phyloP scores from a whole-genome alignment of 2,329 filamentous ascomycete genomes.

The Helotiales sp. region DNA sequence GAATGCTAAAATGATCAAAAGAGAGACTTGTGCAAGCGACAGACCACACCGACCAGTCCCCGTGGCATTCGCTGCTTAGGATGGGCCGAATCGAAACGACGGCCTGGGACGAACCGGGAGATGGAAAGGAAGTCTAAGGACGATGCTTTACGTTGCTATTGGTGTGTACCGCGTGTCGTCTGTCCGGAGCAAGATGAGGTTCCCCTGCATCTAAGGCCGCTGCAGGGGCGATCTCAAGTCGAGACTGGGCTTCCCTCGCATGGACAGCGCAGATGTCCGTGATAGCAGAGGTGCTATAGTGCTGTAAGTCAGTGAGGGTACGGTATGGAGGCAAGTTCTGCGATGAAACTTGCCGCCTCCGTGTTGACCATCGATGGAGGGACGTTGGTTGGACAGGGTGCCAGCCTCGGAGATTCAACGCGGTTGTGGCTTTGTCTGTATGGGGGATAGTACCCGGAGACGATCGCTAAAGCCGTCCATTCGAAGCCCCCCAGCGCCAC shows the following conservation, averaged over 20 bases:
- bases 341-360: conserved; percentile 15
- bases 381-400: conserved; percentile 10
- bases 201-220: conserved; percentile 14
- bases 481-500: neutral
- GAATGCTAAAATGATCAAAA: conserved; percentile 16
- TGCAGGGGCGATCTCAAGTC: neutral
- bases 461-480: neutral
- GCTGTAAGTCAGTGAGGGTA: neutral
- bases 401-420: conserved; percentile 16
- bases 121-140: neutral
- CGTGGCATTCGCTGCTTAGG: conserved; percentile 13
- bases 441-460: conserved; percentile 6
- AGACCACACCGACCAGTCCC: conserved; percentile 23
- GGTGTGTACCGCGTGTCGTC: conserved; percentile 4
- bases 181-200: conserved; percentile 10
- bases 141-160: conserved; percentile 4
- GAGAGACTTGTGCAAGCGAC: conserved; percentile 10
- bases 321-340: conserved; percentile 6
- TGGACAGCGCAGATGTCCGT: neutral
- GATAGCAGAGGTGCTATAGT: neutral
- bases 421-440: conserved; percentile 5
- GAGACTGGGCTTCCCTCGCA: neutral
- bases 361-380: neutral
- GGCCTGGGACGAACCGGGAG: conserved; percentile 3
- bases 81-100: conserved; percentile 26